These are phyloP conservation scores for Croton setiger DNA, from an alignment of 441 rosid species.

Conservation along the genomic window DNA sequence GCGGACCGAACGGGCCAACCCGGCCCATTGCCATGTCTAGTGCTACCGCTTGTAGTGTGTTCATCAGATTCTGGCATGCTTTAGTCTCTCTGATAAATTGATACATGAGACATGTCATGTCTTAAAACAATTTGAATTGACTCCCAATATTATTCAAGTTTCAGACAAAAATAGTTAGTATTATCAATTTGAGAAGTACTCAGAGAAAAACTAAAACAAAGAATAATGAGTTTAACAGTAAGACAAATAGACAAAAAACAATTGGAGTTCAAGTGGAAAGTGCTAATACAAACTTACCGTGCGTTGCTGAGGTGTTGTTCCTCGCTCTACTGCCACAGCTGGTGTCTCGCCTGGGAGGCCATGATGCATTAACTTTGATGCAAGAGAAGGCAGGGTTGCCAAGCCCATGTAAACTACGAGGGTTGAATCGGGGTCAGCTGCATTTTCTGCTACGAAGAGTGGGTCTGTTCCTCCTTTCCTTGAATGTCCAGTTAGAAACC, in stretches of 20 bases:
- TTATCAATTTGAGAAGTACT: too few relatives aligned
- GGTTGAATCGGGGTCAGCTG: conserved; percentile 87
- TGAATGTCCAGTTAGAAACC: conserved; percentile 88
- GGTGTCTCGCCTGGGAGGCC: conserved; percentile 81
- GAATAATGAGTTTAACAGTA: not conserved
- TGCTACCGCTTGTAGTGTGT: too few relatives aligned
- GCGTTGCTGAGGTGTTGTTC: conserved; percentile 86
- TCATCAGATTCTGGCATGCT: too few relatives aligned
- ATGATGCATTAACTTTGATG: conserved; percentile 67
- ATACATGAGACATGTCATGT: too few relatives aligned
- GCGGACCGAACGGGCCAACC: too few relatives aligned
- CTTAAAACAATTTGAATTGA: too few relatives aligned
- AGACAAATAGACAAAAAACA: not conserved
- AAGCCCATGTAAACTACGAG: conserved; percentile 94
- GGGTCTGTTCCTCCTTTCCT: conserved; percentile 90
- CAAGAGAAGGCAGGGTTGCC: conserved; percentile 85
- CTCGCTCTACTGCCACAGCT: conserved; percentile 86
- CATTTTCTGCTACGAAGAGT: conserved; percentile 82
- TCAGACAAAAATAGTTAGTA: too few relatives aligned
- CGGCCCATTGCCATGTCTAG: too few relatives aligned
- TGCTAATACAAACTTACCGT: conserved; percentile 45
- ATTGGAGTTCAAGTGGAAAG: too few relatives aligned
- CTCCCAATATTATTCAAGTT: too few relatives aligned
- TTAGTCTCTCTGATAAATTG: too few relatives aligned
- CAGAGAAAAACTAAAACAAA: too few relatives aligned